Percentiles rank a stretch among this genome's conserved stretches.
These are phyloP conservation scores for Skeletonema marinoi DNA, from an alignment of 108 stramenopile genomes.

Conservation along the genomic window DNA sequence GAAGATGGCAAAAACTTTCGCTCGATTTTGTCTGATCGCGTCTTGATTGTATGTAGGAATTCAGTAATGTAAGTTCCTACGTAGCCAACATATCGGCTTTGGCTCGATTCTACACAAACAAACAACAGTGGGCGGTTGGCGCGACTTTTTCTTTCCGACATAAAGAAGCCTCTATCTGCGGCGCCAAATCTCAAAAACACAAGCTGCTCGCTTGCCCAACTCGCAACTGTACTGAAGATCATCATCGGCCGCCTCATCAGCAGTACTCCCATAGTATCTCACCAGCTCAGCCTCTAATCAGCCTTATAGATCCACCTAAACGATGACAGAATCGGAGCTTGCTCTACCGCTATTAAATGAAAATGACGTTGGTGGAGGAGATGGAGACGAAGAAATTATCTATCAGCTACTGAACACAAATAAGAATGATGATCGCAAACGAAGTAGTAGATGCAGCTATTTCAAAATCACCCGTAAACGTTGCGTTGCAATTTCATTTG, in stretches of 20 bases:
- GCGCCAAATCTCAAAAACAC: neutral
- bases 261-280: too few species aligned
- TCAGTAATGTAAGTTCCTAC: too few species aligned
- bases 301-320: neutral
- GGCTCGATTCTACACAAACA: too few species aligned
- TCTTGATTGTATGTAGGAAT: too few species aligned
- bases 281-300: too few species aligned
- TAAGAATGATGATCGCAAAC: neutral
- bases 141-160: too few species aligned
- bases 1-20: too few species aligned
- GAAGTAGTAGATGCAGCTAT: neutral
- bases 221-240: too few species aligned
- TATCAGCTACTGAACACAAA: slow-evolving; percentile 11
- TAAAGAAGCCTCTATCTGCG: neutral
- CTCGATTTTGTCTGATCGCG: too few species aligned
- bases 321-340: neutral
- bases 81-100: too few species aligned
- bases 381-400: slow-evolving; percentile 12
- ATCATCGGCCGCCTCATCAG: neutral
- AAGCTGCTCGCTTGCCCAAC: neutral
- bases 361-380: neutral
- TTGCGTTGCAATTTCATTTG: neutral
- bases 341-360: neutral
- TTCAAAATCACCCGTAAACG: neutral
- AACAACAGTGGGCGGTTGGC: too few species aligned